Conservation (phyloP, 495 filamentous ascomycete species). For the Poronia punctata region DNA sequence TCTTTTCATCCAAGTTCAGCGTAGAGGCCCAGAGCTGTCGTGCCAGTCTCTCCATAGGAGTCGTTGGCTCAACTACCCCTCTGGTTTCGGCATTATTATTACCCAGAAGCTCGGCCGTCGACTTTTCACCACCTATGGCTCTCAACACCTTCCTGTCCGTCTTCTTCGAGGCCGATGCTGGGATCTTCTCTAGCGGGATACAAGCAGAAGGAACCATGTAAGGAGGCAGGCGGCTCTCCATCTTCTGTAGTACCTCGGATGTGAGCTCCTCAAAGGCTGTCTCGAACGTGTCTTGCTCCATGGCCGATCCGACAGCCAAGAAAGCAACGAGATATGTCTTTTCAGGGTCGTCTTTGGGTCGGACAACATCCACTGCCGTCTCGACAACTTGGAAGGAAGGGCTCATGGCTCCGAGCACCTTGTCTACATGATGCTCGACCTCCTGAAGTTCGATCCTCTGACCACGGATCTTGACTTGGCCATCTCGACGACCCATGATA, state of each 20-base stretch:
- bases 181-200: conserved; percentile 12
- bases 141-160: conserved; percentile 9
- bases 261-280: too few relatives aligned
- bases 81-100: too few relatives aligned
- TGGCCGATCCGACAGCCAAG: conserved; percentile 15
- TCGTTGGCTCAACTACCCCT: background rate
- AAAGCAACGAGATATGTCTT: conserved; percentile 4
- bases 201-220: conserved; percentile 22
- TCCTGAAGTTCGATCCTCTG: conserved; percentile 39
- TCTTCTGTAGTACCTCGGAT: too few relatives aligned
- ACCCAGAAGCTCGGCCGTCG: background rate
- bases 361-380: conserved; percentile 16
- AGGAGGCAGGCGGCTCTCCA: conserved; percentile 22
- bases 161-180: conserved; percentile 18
- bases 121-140: background rate
- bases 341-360: conserved; percentile 3
- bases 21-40: conserved; percentile 19
- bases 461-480: conserved; percentile 38
- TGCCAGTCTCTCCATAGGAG: conserved; percentile 5
- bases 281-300: background rate
- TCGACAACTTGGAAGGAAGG: conserved; percentile 1
- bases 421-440: conserved; percentile 27
- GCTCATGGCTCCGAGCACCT: background rate
- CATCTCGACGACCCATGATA: conserved; percentile 36
- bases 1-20: conserved; percentile 13